Percentiles rank a stretch among this genome's conserved stretches.
These are phyloP conservation scores for Arctostaphylos glauca DNA, from an alignment of 148 eudicot genomes.

Conservation along the genomic window DNA sequence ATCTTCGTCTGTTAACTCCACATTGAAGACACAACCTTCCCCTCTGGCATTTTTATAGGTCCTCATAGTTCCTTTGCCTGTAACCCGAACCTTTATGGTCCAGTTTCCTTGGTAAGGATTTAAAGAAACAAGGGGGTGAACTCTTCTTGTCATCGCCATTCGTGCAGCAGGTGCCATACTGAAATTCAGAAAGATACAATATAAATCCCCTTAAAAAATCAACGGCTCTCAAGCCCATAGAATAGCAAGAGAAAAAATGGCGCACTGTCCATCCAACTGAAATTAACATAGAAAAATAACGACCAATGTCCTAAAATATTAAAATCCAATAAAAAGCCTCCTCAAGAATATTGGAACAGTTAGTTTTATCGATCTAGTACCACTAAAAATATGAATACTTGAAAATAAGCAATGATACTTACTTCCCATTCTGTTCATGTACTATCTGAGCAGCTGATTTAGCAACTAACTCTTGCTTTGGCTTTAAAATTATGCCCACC, in stretches of 20 bases:
- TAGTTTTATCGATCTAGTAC: neutral
- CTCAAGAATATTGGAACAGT: neutral
- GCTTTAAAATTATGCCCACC: slow-evolving; percentile 61
- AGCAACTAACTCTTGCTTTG: slow-evolving; percentile 59
- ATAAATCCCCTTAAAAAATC: neutral
- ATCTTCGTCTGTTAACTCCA: slow-evolving; percentile 94
- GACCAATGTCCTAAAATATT: neutral
- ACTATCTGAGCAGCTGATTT: slow-evolving; percentile 96
- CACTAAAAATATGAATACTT: neutral
- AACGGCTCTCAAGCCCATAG: neutral
- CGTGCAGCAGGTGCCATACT: slow-evolving; percentile 90
- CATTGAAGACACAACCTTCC: slow-evolving; percentile 95
- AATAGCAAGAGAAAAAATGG: neutral
- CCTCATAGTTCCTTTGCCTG: slow-evolving; percentile 73
- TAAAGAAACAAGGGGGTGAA: slow-evolving; percentile 82
- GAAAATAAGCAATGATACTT: slow-evolving; percentile 19
- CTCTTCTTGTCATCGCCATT: slow-evolving; percentile 84
- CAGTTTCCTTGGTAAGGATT: slow-evolving; percentile 97
- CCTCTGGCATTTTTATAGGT: slow-evolving; percentile 80
- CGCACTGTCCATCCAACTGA: neutral
- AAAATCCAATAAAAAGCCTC: neutral
- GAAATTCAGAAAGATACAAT: slow-evolving; percentile 19
- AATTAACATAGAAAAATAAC: neutral
- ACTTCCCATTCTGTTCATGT: slow-evolving; percentile 78
- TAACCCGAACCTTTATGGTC: slow-evolving; percentile 93